Evolutionary conservation across 352 stramenopile genomes (phyloP), one percentile per base, ranked within the genome.

Genomic region (Phytophthora colocasiae): DNA sequence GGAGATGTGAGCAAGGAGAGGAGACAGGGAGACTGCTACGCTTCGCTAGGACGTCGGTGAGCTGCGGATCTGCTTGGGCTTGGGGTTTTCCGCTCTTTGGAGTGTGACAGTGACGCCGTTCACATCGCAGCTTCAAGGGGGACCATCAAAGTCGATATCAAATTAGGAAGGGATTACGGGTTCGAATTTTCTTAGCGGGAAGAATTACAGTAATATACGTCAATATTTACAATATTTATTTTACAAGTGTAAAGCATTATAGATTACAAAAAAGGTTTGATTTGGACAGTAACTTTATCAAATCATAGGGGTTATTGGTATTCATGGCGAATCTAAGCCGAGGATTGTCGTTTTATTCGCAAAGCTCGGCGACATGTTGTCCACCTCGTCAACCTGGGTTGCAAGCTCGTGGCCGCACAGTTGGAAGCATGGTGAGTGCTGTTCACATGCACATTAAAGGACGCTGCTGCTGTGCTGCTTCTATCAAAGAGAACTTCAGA

Each of bases 81-180:
- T 50, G 2, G 17, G n/a, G 15, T 29, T 48, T 22, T 29, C 32
- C 31, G 31, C 34, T 32, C 22, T 47, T 67, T 60, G 39, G 59
- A 43, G 36, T 64, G 45, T 57, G 56, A 64, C 56, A 56, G 45
- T 63, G 41, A 46, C 32, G 32, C 15, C 24, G 45, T 27, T 22
- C 22, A 22, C 22, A 22, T 22, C 22, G 27, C 45, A 63, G 56
- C 56, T 64, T 64, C 56, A 64, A 63, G 56, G 56, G 56, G 56
- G 56, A 57, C 26, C 36, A 55, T 54, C 38, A 38, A 57, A 64
- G 43, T 2, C 7, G 45, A 64, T 64, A 66, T 22, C 6, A 17
- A 26, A 4, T 60, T 60, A 0, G 3, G 47, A 17, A 17, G 49
- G 58, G 58, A 66, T 59, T 58, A 66, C 58, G 58, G 48, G 38